A percentile compares a stretch with the other conserved stretches of the same genome.
These are phyloP conservation scores for Ogataea pilisensis DNA, from an alignment of 805 yeast genomes.

Conservation along the genomic window DNA sequence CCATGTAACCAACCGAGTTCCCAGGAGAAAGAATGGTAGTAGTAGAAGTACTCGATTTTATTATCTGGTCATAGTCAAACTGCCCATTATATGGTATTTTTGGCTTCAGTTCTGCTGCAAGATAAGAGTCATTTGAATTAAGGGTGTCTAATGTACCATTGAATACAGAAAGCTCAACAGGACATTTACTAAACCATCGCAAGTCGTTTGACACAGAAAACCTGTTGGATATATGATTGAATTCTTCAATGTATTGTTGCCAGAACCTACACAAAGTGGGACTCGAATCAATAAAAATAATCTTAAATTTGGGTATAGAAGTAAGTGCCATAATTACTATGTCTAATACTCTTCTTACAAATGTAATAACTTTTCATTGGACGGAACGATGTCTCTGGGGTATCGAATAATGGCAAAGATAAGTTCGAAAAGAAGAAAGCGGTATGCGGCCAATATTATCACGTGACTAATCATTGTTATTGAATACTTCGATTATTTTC, in stretches of 20 bases:
- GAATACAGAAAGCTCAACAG: constrained; percentile 17
- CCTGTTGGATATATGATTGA: constrained; percentile 5
- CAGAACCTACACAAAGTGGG: constrained; percentile 18
- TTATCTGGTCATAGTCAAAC: constrained; percentile 8
- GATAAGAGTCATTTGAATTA: too few species aligned
- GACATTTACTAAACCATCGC: constrained; percentile 15
- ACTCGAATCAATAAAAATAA: constrained; percentile 22
- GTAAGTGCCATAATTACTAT: too few species aligned
- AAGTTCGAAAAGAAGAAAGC: too few species aligned
- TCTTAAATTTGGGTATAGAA: constrained; percentile 12
- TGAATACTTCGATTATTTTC: too few species aligned
- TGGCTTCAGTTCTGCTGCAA: too few species aligned
- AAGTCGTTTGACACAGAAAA: constrained; percentile 7
- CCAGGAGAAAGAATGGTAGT: constrained; percentile 47
- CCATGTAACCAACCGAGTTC: constrained; percentile 45
- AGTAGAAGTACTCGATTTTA: constrained; percentile 15
- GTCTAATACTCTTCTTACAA: too few species aligned
- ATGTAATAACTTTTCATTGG: too few species aligned
- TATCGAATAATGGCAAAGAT: too few species aligned
- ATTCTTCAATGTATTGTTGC: constrained; percentile 14
- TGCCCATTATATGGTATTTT: constrained; percentile 5
- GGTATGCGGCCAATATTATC: too few species aligned
- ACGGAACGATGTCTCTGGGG: too few species aligned
- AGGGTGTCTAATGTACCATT: constrained; percentile 18
- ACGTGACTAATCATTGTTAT: too few species aligned